Evolutionary conservation across 768 basidiomycete species (phyloP).

Genomic region (Tylopilus balloui): DNA sequence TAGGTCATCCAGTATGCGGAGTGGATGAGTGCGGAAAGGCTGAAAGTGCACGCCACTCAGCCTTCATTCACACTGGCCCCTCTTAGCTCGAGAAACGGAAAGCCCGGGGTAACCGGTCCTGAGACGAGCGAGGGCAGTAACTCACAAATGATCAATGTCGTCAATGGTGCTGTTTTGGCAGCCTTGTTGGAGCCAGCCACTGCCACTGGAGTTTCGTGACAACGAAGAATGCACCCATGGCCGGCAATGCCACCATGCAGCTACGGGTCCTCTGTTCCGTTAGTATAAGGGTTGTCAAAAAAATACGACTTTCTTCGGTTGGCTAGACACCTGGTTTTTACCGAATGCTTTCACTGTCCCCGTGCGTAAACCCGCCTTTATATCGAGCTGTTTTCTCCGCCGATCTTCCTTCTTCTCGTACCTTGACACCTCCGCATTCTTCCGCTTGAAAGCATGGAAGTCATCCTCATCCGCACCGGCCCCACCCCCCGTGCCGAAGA

Average conservation of each 20-base stretch:
- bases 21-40: too few relatives aligned
- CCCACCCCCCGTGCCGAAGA: slow-evolving; percentile 37
- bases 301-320: slow-evolving; percentile 44
- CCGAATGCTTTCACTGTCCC: slow-evolving; percentile 37
- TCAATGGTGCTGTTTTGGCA: neutral
- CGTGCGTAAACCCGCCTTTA: slow-evolving; percentile 43
- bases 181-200: too few relatives aligned
- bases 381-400: slow-evolving; percentile 37
- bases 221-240: neutral
- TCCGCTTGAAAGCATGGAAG: slow-evolving; percentile 77
- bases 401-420: slow-evolving; percentile 51
- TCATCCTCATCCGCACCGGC: slow-evolving; percentile 93
- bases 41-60: too few relatives aligned
- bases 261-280: neutral
- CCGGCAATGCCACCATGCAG: neutral
- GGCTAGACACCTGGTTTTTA: slow-evolving; percentile 18
- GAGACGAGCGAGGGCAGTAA: too few relatives aligned
- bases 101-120: too few relatives aligned
- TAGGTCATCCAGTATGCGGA: too few relatives aligned
- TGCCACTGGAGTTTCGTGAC: too few relatives aligned
- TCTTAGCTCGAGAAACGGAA: too few relatives aligned
- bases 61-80: too few relatives aligned
- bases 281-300: slow-evolving; percentile 32
- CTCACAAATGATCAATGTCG: too few relatives aligned
- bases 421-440: slow-evolving; percentile 52